These are phyloP conservation scores for Vaccinium corymbosum DNA, from an alignment of 148 eudicot genomes.

Conservation along the genomic window DNA sequence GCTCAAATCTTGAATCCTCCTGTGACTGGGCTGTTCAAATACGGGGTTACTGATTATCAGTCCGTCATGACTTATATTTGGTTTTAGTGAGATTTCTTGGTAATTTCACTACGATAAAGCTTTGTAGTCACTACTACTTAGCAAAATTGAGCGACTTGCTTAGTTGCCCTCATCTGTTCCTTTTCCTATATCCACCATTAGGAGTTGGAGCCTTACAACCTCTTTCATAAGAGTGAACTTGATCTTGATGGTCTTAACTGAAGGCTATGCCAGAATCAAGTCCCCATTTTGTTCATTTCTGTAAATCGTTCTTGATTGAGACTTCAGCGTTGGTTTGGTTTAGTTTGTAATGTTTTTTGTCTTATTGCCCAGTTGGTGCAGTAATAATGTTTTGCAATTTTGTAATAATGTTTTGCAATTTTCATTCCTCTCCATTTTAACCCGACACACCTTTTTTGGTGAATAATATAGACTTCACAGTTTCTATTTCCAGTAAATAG, in stretches of 20 bases:
- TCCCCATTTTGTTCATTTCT: neutral
- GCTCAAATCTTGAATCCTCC: neutral
- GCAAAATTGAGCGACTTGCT: no score
- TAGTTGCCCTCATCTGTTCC: no score
- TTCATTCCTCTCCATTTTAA: neutral
- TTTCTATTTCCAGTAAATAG: neutral
- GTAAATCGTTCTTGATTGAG: neutral
- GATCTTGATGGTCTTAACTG: neutral
- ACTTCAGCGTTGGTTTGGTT: neutral
- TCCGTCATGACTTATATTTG: no score
- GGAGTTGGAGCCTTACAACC: neutral
- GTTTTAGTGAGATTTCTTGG: neutral
- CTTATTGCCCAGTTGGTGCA: neutral
- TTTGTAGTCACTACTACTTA: neutral
- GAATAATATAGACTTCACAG: neutral
- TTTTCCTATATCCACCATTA: neutral
- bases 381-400: neutral
- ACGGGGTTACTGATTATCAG: no score
- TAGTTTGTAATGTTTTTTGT: neutral
- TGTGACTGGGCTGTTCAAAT: neutral
- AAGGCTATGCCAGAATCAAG: neutral
- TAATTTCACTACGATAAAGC: neutral
- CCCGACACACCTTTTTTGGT: neutral
- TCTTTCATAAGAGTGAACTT: neutral
- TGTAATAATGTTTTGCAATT: neutral